A percentile compares a stretch with the other conserved stretches of the same genome.
Conservation (phyloP, 176 grass and related monocot species). For the Miscanthus lutarioriparius region DNA sequence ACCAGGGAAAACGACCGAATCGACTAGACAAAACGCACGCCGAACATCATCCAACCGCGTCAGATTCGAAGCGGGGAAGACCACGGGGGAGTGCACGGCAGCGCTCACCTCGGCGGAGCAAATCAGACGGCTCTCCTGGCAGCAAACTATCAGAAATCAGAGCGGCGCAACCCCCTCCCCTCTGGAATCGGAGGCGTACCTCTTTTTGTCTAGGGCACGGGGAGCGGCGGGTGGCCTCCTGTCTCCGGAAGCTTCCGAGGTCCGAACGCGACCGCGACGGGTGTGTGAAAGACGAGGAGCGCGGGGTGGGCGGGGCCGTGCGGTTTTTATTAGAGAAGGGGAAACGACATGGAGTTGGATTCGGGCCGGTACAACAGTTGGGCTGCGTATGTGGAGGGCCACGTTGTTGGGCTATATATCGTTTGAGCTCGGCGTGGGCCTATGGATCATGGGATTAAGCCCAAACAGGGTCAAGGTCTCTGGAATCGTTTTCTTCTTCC, state of each 20-base stretch:
- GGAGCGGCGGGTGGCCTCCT: neutral
- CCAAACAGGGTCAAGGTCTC: neutral
- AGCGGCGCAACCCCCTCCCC: neutral
- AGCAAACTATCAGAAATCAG: neutral
- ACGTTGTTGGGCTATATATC: neutral
- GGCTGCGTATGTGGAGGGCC: no score
- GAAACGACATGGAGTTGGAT: neutral
- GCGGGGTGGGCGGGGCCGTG: neutral
- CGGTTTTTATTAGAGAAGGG: neutral
- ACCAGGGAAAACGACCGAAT: neutral
- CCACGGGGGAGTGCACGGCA: no score
- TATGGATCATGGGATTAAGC: neutral
- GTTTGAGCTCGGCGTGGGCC: neutral
- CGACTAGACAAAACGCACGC: neutral
- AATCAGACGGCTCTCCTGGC: neutral
- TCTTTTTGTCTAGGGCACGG: conserved; percentile 21
- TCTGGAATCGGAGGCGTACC: neutral
- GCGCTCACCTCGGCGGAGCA: neutral
- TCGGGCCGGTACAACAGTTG: neutral
- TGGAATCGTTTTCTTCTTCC: neutral
- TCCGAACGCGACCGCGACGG: conserved; percentile 6
- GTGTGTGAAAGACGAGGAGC: neutral
- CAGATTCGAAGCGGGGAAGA: neutral
- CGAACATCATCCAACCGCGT: neutral
- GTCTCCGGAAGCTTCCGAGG: conserved; percentile 34